A percentile compares a stretch with the other conserved stretches of the same genome.
Evolutionary conservation across 495 filamentous ascomycete genomes (phyloP).

Genomic region (Articulospora tetracladia): DNA sequence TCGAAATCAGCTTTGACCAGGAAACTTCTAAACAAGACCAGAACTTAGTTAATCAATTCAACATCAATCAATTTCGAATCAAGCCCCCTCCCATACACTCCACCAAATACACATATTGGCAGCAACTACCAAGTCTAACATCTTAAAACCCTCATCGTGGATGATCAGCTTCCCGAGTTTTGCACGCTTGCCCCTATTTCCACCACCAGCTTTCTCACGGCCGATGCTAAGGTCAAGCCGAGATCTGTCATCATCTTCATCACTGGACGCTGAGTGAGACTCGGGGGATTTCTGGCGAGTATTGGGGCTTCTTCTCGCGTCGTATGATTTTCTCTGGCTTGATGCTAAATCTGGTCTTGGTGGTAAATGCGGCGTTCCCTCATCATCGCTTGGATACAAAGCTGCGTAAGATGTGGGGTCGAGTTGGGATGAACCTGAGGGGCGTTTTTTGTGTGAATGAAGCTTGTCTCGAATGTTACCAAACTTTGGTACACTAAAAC

Average conservation of each 20-base stretch:
- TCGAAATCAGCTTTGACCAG: neutral
- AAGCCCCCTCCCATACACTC: conserved; percentile 66
- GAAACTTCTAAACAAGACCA: no score
- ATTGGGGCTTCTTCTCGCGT: neutral
- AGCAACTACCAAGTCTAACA: conserved; percentile 90
- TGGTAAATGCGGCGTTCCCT: conserved; percentile 13
- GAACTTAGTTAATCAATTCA: neutral
- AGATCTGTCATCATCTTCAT: conserved; percentile 31
- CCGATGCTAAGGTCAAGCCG: conserved; percentile 70
- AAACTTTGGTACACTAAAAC: conserved; percentile 15
- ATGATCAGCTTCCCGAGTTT: conserved; percentile 93
- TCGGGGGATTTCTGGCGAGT: neutral
- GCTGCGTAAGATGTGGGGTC: conserved; percentile 15
- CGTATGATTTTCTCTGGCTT: neutral
- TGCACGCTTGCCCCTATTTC: conserved; percentile 75
- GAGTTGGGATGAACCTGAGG: conserved; percentile 10
- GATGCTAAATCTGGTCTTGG: conserved; percentile 13
- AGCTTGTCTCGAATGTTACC: conserved; percentile 20
- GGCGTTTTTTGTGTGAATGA: conserved; percentile 11
- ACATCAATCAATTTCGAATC: neutral
- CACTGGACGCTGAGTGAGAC: conserved; percentile 23
- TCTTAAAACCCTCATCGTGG: conserved; percentile 87
- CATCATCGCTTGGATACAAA: conserved; percentile 18
- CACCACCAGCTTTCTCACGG: conserved; percentile 73
- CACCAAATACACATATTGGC: conserved; percentile 92